phyloP scores from a whole-genome alignment of 192 early-diverging fungal genomes.

The Phlyctochytrium arcticum region DNA sequence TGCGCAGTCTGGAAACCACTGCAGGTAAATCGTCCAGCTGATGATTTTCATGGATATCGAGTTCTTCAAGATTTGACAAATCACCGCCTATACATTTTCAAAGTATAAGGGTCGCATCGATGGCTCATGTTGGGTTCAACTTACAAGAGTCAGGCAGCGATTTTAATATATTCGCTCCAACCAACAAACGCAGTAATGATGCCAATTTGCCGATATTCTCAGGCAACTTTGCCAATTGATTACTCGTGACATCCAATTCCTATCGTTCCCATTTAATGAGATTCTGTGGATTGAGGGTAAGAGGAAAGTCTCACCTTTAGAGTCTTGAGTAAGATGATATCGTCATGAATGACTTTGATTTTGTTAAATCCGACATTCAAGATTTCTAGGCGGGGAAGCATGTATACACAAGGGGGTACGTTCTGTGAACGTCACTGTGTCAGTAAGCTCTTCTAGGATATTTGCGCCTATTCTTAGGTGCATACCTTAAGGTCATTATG shows the following conservation, averaged over 20 bases:
- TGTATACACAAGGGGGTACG: constrained; percentile 29
- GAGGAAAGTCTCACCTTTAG: constrained; percentile 12
- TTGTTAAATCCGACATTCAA: constrained; percentile 42
- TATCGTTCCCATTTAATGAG: background rate
- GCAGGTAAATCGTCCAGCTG: constrained; percentile 43
- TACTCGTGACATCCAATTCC: constrained; percentile 33
- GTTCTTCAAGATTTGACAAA: constrained; percentile 35
- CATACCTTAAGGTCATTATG: constrained; percentile 37
- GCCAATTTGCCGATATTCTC: constrained; percentile 25
- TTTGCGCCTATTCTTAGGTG: too few relatives aligned
- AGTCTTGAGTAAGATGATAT: constrained; percentile 21
- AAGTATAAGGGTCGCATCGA: background rate
- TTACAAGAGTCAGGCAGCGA: constrained; percentile 37
- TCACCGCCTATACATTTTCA: constrained; percentile 28
- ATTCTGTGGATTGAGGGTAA: background rate
- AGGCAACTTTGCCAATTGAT: constrained; percentile 29
- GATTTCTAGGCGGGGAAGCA: constrained; percentile 21
- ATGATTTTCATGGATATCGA: constrained; percentile 44
- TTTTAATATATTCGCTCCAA: constrained; percentile 32
- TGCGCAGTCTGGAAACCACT: constrained; percentile 15
- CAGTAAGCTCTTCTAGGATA: too few relatives aligned
- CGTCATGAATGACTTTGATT: constrained; percentile 27
- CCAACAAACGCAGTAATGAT: constrained; percentile 14
- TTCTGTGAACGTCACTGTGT: too few relatives aligned
- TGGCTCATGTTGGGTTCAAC: background rate